Conservation (phyloP, 306 rosid genomes). For the Fragaria ananassa region DNA sequence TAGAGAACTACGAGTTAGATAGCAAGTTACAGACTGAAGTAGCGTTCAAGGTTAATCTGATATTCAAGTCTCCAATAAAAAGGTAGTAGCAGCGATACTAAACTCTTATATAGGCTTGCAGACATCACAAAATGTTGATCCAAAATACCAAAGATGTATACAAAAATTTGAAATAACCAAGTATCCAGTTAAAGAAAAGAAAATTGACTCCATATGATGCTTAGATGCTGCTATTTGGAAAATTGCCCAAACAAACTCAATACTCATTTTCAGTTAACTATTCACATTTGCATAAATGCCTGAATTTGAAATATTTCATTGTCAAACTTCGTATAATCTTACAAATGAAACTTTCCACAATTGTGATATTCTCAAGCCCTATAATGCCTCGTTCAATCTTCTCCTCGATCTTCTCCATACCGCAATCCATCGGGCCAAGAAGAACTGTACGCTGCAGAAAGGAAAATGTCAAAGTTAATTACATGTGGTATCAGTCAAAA, state of each 20-base stretch:
- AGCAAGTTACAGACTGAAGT: background rate
- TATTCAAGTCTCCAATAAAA: background rate
- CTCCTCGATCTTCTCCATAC: constrained; percentile 78
- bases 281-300: background rate
- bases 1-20: background rate
- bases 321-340: background rate
- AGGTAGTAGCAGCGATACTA: background rate
- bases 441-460: constrained; percentile 52
- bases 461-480: constrained; percentile 14
- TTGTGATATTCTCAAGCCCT: background rate
- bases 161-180: background rate
- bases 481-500: background rate
- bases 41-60: background rate
- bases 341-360: background rate
- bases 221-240: background rate
- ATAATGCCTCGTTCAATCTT: constrained; percentile 34
- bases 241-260: background rate
- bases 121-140: background rate
- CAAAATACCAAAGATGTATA: background rate
- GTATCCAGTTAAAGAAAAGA: background rate
- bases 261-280: constrained; percentile 6
- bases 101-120: background rate
- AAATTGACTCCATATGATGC: background rate
- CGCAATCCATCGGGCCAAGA: constrained; percentile 50
- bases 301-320: background rate